phyloP scores from a whole-genome alignment of 1,284 basidiomycete species.

The Pyrrhoderma noxium region DNA sequence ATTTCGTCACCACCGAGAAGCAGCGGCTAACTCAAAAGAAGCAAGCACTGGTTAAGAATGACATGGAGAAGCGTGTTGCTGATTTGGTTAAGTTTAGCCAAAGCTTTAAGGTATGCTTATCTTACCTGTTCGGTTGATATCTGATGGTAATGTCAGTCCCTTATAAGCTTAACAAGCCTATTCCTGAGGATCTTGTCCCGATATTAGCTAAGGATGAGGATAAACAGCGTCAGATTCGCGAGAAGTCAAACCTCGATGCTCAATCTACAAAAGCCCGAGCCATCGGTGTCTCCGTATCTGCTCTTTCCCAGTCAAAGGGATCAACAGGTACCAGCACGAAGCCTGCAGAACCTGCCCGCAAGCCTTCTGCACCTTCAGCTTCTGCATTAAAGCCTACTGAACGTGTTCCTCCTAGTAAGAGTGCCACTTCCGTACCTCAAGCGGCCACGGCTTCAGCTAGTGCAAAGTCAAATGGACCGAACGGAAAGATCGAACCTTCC shows the following conservation, averaged over 20 bases:
- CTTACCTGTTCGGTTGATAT: slow-evolving; percentile 1
- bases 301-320: slow-evolving; percentile 26
- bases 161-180: slow-evolving; percentile 75
- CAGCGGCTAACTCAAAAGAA: slow-evolving; percentile 86
- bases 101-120: slow-evolving; percentile 76
- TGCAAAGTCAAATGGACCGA: slow-evolving; percentile 7
- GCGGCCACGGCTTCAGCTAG: slow-evolving; percentile 1
- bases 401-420: slow-evolving; percentile 15
- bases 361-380: slow-evolving; percentile 8
- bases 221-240: slow-evolving; percentile 76
- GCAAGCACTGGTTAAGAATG: slow-evolving; percentile 83
- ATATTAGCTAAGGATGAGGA: slow-evolving; percentile 88
- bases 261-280: slow-evolving; percentile 53
- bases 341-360: slow-evolving; percentile 13
- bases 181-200: slow-evolving; percentile 89
- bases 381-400: slow-evolving; percentile 11
- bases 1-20: slow-evolving; percentile 86
- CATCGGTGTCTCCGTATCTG: slow-evolving; percentile 42
- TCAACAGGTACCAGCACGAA: slow-evolving; percentile 24
- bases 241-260: slow-evolving; percentile 68
- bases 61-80: slow-evolving; percentile 88
- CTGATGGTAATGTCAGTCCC: not conserved
- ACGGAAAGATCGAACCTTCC: slow-evolving; percentile 12
- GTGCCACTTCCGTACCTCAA: slow-evolving; percentile 2
- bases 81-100: slow-evolving; percentile 90